A percentile compares a stretch with the other conserved stretches of the same genome.
Conservation (phyloP, 2,329 filamentous ascomycete genomes). For the Fusarium transvaalense region DNA sequence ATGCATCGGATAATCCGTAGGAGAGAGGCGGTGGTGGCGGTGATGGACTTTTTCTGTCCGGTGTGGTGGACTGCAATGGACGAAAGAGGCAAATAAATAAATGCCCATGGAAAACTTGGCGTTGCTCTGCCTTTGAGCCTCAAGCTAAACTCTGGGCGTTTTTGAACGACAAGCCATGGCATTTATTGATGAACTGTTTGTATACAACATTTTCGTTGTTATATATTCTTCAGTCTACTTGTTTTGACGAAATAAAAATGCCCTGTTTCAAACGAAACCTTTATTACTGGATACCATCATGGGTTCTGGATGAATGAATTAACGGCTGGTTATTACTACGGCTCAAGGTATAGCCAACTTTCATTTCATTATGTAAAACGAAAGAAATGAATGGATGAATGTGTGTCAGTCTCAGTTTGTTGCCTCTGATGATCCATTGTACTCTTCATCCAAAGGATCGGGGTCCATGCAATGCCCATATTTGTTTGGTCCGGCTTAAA, state of each 20-base stretch:
- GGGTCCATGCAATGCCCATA: not conserved
- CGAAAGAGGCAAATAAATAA: slow-evolving; percentile 21
- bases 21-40: not conserved
- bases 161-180: slow-evolving; percentile 1
- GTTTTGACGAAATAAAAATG: not conserved
- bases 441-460: slow-evolving; percentile 12
- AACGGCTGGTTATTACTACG: not conserved
- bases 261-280: not conserved
- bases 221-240: no score
- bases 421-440: not conserved
- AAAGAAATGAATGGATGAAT: not conserved
- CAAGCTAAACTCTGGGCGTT: slow-evolving; percentile 16
- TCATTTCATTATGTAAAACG: slow-evolving; percentile 22
- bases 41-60: not conserved
- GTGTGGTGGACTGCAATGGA: no score
- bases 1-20: not conserved
- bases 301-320: not conserved
- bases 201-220: not conserved
- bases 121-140: slow-evolving; percentile 36
- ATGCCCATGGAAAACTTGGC: slow-evolving; percentile 29
- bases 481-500: slow-evolving; percentile 11
- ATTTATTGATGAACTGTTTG: not conserved
- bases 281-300: not conserved
- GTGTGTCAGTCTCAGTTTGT: not conserved
- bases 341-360: not conserved